Base-by-base conservation (phyloP, 108 stramenopile species). In the Phaeodactylum tricornutum region DNA sequence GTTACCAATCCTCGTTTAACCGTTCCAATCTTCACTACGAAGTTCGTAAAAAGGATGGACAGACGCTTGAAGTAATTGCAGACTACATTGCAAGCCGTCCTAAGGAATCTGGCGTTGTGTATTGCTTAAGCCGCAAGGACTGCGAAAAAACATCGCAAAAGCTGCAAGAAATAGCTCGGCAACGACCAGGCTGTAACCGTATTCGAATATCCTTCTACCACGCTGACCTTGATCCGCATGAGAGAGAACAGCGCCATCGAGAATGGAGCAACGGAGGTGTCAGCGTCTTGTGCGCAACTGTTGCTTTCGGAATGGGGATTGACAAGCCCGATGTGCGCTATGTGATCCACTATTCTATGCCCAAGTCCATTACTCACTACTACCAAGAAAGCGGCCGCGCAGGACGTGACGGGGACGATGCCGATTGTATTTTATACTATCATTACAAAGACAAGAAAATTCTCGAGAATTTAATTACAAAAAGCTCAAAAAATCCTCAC, bases 321-420 rank as follows among this genome's bases (percentile, higher is more conserved):
- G 71, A 73, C 42, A 73, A 73, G 39, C 56, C 56, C 7, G 79
- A 83, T 59, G 95, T 97, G 20, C 73, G 97, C 2, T 99, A 93
- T 57, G 98, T 99, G 17, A 91, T 98, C 43, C 98, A 99, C 58
- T 92, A 79, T 70, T 81, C 87, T 25, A 92, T 98, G 87, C 97
- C 97, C 42, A 99, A 99, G 69, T 82, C 85, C 4, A 84, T 99
- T 17, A 97, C 97, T 14, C 95, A 98, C 64, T 95, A 97, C 82
- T 94, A 92, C 52, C 95, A 95, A 72, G 95, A 97, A 62, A 84
- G 82, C 27, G 98, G 98, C 9, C 76, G 98, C 29, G 96, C 96
- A 0, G 98, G 98, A 8, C 65, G 98, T 17, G 98, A 95, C 59
- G 95, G 96, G 15, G 69, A 75, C 39, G 57, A 72, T 23, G 93